Evolutionary conservation across 2,329 filamentous ascomycete species (phyloP).

Genomic region (Aspergillus carbonarius): DNA sequence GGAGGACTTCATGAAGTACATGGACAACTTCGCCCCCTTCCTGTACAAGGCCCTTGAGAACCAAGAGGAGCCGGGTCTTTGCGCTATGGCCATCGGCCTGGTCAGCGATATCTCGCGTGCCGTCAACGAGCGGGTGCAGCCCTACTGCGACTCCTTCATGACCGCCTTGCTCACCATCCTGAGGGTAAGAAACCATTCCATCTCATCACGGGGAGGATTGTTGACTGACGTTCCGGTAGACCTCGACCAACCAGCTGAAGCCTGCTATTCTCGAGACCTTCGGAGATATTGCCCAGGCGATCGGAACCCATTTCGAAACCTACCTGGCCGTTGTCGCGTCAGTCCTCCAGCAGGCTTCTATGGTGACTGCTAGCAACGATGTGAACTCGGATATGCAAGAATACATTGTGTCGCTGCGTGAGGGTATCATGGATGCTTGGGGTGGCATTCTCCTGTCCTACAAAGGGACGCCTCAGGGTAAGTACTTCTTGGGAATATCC

Average conservation of each 20-base stretch:
- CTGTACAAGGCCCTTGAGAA: constrained; percentile 92
- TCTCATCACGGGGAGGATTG: constrained; percentile 6
- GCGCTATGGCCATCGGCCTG: constrained; percentile 94
- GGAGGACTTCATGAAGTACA: constrained; percentile 93
- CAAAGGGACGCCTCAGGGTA: constrained; percentile 62
- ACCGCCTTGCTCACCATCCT: constrained; percentile 94
- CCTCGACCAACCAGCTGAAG: constrained; percentile 91
- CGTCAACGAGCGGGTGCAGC: constrained; percentile 83
- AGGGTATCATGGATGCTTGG: constrained; percentile 99
- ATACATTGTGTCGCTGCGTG: constrained; percentile 89
- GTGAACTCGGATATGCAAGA: constrained; percentile 93
- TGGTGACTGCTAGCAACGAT: constrained; percentile 74
- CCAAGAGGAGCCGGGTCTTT: constrained; percentile 90
- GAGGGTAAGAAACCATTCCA: constrained; percentile 53
- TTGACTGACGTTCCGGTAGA: constrained; percentile 54
- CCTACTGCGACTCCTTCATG: constrained; percentile 97
- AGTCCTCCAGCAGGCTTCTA: constrained; percentile 88
- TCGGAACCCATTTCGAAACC: constrained; percentile 85
- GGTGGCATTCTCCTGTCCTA: constrained; percentile 93
- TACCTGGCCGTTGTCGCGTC: constrained; percentile 91
- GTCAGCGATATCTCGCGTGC: constrained; percentile 96
- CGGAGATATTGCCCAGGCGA: constrained; percentile 94
- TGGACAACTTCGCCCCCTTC: constrained; percentile 91
- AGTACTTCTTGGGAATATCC: constrained; percentile 11
- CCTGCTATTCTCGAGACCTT: constrained; percentile 97